Conservation (phyloP, 495 filamentous ascomycete species). For the Cetradonia linearis region DNA sequence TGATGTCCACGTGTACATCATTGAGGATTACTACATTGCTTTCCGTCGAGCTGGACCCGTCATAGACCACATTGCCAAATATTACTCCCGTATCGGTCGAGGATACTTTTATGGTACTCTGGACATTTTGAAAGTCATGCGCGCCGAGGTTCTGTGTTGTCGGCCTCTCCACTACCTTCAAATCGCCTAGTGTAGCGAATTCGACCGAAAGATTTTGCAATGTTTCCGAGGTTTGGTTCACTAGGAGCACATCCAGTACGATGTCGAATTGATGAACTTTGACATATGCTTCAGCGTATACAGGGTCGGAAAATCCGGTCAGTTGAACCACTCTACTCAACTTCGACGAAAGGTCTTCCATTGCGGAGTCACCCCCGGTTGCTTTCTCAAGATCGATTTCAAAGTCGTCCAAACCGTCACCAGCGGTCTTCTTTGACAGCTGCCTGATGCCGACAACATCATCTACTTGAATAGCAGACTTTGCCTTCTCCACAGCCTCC, state of each 20-base stretch:
- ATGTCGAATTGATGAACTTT: conserved; percentile 99
- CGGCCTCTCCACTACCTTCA: conserved; percentile 95
- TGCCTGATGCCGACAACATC: conserved; percentile 89
- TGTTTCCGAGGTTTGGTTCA: conserved; percentile 96
- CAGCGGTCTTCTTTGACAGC: conserved; percentile 80
- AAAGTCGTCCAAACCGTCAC: conserved; percentile 73
- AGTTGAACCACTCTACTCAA: conserved; percentile 93
- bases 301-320: conserved; percentile 95
- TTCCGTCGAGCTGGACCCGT: conserved; percentile 89
- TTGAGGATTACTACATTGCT: conserved; percentile 97
- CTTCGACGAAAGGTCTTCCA: conserved; percentile 84
- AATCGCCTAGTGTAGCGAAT: conserved; percentile 93
- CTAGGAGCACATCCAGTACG: conserved; percentile 88
- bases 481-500: conserved; percentile 82
- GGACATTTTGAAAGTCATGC: conserved; percentile 94
- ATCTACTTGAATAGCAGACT: conserved; percentile 89
- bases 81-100: conserved; percentile 98
- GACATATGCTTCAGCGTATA: conserved; percentile 97
- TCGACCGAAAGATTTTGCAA: conserved; percentile 95
- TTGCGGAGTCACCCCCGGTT: conserved; percentile 74
- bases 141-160: conserved; percentile 91
- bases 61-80: conserved; percentile 98
- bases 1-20: conserved; percentile 98
- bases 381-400: conserved; percentile 89
- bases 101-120: conserved; percentile 98